Percentiles rank a stretch among this genome's conserved stretches.
These are phyloP conservation scores for Alloascoidea africana DNA, from an alignment of 805 yeast genomes.

Conservation along the genomic window DNA sequence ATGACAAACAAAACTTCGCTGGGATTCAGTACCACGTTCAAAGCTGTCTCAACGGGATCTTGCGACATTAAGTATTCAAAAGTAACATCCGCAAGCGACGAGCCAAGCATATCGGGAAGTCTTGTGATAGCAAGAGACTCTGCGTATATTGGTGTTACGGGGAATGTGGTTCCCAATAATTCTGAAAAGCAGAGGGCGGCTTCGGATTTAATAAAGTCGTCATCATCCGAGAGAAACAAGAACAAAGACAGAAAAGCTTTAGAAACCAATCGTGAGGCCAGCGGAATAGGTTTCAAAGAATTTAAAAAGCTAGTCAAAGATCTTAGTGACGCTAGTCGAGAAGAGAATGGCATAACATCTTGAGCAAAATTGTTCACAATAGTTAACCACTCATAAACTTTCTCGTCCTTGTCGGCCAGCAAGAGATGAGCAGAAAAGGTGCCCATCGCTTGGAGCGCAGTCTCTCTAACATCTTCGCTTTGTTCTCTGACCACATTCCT, in stretches of 20 bases:
- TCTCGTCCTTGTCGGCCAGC: conserved; percentile 8
- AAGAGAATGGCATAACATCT: conserved; percentile 29
- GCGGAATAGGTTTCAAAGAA: conserved; percentile 1
- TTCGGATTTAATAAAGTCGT: conserved; percentile 34
- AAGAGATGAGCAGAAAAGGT: conserved; percentile 17
- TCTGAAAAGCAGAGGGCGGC: conserved; percentile 28
- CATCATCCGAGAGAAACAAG: conserved; percentile 47
- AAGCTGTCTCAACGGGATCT: conserved; percentile 1
- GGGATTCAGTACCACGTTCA: conserved; percentile 2
- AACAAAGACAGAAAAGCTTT: conserved; percentile 8
- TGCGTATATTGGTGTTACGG: conserved; percentile 19
- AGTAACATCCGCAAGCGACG: too few species aligned
- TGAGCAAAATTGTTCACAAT: conserved; percentile 16
- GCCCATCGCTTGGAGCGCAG: conserved; percentile 39
- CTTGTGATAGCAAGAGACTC: conserved; percentile 13
- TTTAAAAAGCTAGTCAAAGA: conserved; percentile 24
- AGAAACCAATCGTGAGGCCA: neutral
- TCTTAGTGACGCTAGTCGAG: conserved; percentile 28
- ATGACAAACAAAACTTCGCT: conserved; percentile 36
- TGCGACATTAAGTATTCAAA: neutral
- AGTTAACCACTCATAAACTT: conserved; percentile 15
- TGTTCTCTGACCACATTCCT: conserved; percentile 15
- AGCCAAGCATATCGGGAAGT: conserved; percentile 6
- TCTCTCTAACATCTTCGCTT: conserved; percentile 31
- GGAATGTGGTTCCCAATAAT: conserved; percentile 12